Percentiles rank a stretch among this genome's conserved stretches.
Conservation (phyloP, 2,329 filamentous ascomycete species). For the Pseudogymnoascus sp. region DNA sequence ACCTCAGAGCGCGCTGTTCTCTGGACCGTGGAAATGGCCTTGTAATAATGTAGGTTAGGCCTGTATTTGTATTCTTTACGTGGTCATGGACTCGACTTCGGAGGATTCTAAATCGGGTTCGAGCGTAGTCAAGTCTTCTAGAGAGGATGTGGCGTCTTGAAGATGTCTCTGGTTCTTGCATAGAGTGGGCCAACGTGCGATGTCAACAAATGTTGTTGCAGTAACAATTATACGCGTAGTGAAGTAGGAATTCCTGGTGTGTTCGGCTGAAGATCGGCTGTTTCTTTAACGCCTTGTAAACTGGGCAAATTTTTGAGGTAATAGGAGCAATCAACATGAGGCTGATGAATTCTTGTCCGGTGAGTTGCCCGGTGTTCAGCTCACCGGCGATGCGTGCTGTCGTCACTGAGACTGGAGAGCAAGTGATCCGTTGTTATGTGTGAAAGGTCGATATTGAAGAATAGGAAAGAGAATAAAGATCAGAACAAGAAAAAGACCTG, state of each 20-base stretch:
- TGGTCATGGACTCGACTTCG: not conserved
- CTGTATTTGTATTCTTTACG: not conserved
- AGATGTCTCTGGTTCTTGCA: not conserved
- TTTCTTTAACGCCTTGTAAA: not conserved
- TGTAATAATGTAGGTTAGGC: not conserved
- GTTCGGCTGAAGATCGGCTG: not conserved
- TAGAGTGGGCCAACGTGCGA: not conserved
- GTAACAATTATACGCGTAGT: not conserved
- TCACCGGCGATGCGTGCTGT: not conserved
- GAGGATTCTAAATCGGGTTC: not conserved
- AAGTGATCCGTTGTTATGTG: not conserved
- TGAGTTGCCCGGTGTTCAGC: not conserved
- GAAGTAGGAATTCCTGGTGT: not conserved
- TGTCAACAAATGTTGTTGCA: not conserved
- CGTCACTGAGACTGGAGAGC: not conserved
- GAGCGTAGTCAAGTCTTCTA: not conserved
- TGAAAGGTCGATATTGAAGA: not conserved
- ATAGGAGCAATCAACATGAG: not conserved
- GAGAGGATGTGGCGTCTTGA: not conserved
- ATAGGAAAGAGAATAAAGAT: not conserved
- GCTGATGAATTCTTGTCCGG: not conserved
- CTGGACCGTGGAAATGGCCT: not conserved
- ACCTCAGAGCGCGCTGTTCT: not conserved
- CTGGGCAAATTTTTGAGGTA: not conserved
- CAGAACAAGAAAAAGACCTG: not conserved